Evolutionary conservation across 345 rosid genomes (phyloP), one percentile per base, ranked within the genome.

Genomic region (Syzygium grande): DNA sequence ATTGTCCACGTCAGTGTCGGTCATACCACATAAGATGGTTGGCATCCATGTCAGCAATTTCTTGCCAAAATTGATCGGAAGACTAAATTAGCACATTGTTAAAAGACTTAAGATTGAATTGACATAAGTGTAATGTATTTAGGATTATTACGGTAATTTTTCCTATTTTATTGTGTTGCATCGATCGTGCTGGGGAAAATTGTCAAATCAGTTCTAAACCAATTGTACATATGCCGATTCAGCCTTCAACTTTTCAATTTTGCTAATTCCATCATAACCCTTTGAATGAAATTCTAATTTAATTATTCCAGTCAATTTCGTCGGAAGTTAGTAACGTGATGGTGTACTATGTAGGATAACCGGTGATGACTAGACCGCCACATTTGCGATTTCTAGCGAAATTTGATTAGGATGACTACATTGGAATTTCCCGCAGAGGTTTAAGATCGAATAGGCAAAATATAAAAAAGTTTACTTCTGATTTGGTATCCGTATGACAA

Each of bases 161-260:
- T 6, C 1, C 7, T 6, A 58, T 58, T 23, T 27, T 27, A 11
- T 59, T 65, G 19, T 29, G 22, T 29, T 2, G 22, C 78, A 29
- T 0, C 34, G 11, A 1, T 65, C 2, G 19, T 65, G 41, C 29
- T 0, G 0, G 6, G 19, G 9, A 3, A 65, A 65, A 29, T 63
- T 29, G 1, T 63, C 41, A n/a, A 63, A 2, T 63, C 0, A 3
- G 1, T 15, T 0, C 7, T 29, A 63, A 0, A 29, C 1, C 0
- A n/a, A 63, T 63, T 29, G 6, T 29, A 63, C 0, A 2, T 0
- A 63, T 29, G 11, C 4, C 0, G 15, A 63, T 29, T 14, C 0
- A 3, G 0, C 17, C 7, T 1, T 52, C 5, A 52, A 52, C 21
- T 52, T 52, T 52, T 52, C 7, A 52, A 53, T 53, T 53, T 53